Evolutionary conservation across 2,329 filamentous ascomycete genomes (phyloP), one percentile per base, ranked within the genome.

Genomic region (Diaporthe ampelina): DNA sequence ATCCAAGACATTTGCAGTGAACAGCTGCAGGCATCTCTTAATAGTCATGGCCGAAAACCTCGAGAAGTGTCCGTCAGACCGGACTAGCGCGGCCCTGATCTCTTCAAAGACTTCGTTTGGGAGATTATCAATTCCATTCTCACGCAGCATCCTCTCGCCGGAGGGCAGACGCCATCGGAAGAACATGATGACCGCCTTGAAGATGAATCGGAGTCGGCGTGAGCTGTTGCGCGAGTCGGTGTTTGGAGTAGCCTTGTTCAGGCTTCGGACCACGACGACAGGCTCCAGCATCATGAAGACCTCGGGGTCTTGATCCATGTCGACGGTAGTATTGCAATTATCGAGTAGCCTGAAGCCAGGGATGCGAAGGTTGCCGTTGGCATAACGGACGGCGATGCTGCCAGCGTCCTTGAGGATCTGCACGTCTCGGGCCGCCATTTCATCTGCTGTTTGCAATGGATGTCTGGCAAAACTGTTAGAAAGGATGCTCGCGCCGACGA

Each of bases 241-340:
- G 13, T n/a, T n/a, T 1, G 45, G 61, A 2, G 4, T 24, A 9
- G 32, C 19, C 10, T 50, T 50, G 1, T 32, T 48, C 21, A n/a
- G 21, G 45, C 10, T n/a, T n/a, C 21, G 21, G 1, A 1, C 8
- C 2, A 50, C 10, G 21, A 50, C 4, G 9, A 50, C 21, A 4
- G 61, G 61, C 40, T 50, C 21, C 3, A 65, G 8, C 43, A 65
- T n/a, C 24, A 50, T 29, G 61, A 35, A 65, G 3, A 65, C 29
- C 26, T 65, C 43, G 0, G 61, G 61, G 21, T 65, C 61, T 17
- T 10, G 26, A n/a, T 65, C 43, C 61, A 65, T 65, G 29, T 65
- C 43, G 11, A 65, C 43, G 3, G 61, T 65, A 3, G 61, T 50
- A 1, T 35, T 17, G 6, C 43, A 50, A 7, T 15, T 11, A 9